A percentile compares a stretch with the other conserved stretches of the same genome.
phyloP scores from a whole-genome alignment of 352 stramenopile genomes.

The Phytophthora pseudosyringae region DNA sequence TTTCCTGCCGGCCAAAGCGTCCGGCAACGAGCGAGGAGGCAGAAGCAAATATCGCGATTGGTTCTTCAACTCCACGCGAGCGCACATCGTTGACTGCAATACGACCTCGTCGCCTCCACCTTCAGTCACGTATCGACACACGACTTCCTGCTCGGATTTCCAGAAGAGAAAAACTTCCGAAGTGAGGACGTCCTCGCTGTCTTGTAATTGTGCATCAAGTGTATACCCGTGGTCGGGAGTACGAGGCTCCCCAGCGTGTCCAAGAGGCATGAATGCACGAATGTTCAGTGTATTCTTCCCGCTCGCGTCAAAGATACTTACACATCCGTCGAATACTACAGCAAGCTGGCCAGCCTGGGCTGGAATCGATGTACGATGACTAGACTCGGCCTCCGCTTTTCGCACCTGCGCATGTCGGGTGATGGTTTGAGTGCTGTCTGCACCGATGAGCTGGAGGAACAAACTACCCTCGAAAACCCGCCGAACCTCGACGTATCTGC shows the following conservation, averaged over 20 bases:
- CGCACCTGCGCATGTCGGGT: constrained; percentile 55
- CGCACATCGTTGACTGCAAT: constrained; percentile 60
- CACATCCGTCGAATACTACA: constrained; percentile 59
- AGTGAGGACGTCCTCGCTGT: constrained; percentile 38
- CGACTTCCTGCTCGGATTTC: constrained; percentile 60
- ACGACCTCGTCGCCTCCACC: constrained; percentile 67
- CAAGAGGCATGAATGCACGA: constrained; percentile 33
- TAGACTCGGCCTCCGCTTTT: constrained; percentile 43
- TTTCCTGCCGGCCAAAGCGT: constrained; percentile 5
- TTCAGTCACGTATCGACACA: constrained; percentile 71
- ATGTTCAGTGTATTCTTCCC: constrained; percentile 52
- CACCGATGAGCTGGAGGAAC: constrained; percentile 67
- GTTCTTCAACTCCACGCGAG: constrained; percentile 51
- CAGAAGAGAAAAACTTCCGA: constrained; percentile 72
- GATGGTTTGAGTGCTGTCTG: constrained; percentile 55
- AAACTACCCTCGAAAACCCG: constrained; percentile 64
- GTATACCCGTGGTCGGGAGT: constrained; percentile 25
- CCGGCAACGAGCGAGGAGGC: constrained; percentile 13
- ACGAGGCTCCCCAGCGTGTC: constrained; percentile 6
- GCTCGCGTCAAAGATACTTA: constrained; percentile 56
- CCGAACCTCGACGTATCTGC: constrained; percentile 44
- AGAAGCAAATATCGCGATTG: constrained; percentile 52
- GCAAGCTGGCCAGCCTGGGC: constrained; percentile 43
- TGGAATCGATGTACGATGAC: constrained; percentile 32
- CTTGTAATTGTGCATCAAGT: constrained; percentile 28